Base-by-base conservation (phyloP, 2,329 filamentous ascomycete species). In the Aureobasidium vineae region DNA sequence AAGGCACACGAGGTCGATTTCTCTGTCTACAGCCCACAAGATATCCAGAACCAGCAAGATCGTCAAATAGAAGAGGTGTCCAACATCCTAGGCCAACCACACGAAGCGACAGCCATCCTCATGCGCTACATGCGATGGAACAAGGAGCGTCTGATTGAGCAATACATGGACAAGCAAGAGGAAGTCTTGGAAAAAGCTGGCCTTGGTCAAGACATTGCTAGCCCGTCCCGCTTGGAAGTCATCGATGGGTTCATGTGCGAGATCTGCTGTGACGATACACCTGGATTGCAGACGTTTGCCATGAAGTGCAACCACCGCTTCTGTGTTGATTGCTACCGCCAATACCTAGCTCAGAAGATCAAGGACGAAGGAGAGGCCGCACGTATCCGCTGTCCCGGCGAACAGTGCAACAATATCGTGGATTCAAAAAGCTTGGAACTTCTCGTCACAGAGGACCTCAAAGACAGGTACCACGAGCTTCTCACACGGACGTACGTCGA, bases 281-380 rank as follows among this genome's bases (percentile, higher is more conserved):
- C 87, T 0, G 87, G 85, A 0, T 79, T 97, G 23, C 77, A 91
- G 75, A 92, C 91, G 2, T 98, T 97, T 78, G 92, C 94, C 31
- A 91, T 99, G 86, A 96, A 91, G 75, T 99, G 95, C 77, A 91
- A 89, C 1, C 95, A 99, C 77, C 86, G 95, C 60, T 99, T 95
- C 77, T 99, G 95, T 72, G 88, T 93, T 40, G 86, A 92, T 73
- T 99, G 95, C 80, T 99, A 97, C 76, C 85, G 88, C 31, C 92
- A 97, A 61, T 99, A 99, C 73, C 80, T 99, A 31, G 85, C 83
- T 1, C 93, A 96, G 73, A 99, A 99, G 82, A 97, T 99, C 71
- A 88, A 89, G 65, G 92, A 95, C 71, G 95, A 99, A 77, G 95
- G 95, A 43, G 95, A 99, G 77, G 94, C 95, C 1, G 93, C 93